Conservation (phyloP, 371 early-diverging fungal genomes). For the Mortierella sp. region DNA sequence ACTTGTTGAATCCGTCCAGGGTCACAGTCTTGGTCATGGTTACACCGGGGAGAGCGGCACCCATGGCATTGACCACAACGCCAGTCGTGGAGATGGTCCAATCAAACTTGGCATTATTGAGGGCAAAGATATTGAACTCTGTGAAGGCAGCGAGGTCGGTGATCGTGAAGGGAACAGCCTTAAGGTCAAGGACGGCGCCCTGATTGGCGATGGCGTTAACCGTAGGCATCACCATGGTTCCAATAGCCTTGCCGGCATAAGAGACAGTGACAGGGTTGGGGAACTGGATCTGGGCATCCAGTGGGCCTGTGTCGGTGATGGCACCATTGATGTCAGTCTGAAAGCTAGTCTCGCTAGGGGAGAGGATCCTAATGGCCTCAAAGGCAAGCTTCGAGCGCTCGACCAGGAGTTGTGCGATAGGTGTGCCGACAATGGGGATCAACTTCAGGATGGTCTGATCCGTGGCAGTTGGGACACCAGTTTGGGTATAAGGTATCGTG, state of each 20-base stretch:
- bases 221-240: constrained; percentile 62
- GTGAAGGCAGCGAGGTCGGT: constrained; percentile 60
- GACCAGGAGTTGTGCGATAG: constrained; percentile 66
- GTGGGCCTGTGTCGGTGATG: constrained; percentile 67
- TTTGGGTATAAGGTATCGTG: constrained; percentile 60
- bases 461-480: constrained; percentile 56
- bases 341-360: constrained; percentile 58
- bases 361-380: constrained; percentile 55
- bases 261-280: constrained; percentile 62
- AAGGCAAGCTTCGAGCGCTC: constrained; percentile 59
- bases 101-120: constrained; percentile 63
- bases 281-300: constrained; percentile 69
- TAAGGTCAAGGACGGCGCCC: constrained; percentile 64
- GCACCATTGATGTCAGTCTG: constrained; percentile 61
- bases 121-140: constrained; percentile 60
- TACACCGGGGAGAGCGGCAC: constrained; percentile 64
- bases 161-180: constrained; percentile 57
- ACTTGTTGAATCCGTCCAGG: constrained; percentile 60
- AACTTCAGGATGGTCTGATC: constrained; percentile 59
- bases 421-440: constrained; percentile 65
- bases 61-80: constrained; percentile 65
- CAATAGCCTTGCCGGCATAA: constrained; percentile 60
- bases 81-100: constrained; percentile 65
- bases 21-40: constrained; percentile 65
- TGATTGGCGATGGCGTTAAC: constrained; percentile 53